phyloP scores from a whole-genome alignment of 2,329 filamentous ascomycete species.

The Trichoderma koningii region DNA sequence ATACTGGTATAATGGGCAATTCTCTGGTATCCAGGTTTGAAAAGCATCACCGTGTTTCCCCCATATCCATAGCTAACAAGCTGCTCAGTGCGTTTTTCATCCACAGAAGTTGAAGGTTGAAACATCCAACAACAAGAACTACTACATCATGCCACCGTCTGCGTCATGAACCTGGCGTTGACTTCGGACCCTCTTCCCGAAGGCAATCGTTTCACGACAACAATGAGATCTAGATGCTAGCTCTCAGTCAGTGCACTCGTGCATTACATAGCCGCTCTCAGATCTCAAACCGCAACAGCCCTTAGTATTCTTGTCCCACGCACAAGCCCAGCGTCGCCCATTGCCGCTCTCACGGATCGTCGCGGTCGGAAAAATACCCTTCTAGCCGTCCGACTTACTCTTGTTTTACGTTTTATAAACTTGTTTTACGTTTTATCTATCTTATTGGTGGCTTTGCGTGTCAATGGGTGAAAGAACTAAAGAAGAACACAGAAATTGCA shows the following conservation, averaged over 20 bases:
- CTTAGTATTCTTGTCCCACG: conserved; percentile 17
- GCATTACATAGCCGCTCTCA: conserved; percentile 12
- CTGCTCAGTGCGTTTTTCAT: no score
- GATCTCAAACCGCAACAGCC: conserved; percentile 1
- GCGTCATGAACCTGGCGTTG: no score
- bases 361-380: not conserved
- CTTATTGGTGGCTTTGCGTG: not conserved
- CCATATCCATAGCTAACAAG: no score
- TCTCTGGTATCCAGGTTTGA: no score
- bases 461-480: not conserved
- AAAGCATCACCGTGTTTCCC: no score
- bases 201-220: not conserved
- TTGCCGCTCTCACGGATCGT: not conserved
- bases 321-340: not conserved
- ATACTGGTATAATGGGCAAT: no score
- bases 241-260: not conserved
- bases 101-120: no score
- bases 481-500: not conserved
- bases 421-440: not conserved
- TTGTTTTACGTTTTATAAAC: not conserved
- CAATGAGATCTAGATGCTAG: not conserved
- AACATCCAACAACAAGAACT: no score
- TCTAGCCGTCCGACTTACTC: not conserved
- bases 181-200: not conserved
- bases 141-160: no score